phyloP scores from a whole-genome alignment of 2,329 filamentous ascomycete species.

The Pseudodiploospora longispora region DNA sequence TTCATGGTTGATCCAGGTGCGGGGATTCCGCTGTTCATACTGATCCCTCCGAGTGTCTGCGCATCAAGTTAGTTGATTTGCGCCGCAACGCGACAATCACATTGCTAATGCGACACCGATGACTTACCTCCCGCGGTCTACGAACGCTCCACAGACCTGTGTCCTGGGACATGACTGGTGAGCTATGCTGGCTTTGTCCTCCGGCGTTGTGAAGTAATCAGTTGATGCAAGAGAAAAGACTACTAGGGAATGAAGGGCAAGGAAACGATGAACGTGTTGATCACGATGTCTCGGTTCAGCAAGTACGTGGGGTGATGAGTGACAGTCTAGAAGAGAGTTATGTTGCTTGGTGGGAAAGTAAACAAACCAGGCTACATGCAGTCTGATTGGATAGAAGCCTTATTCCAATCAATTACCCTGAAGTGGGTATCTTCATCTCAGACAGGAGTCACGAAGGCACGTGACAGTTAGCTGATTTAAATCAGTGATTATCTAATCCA shows the following conservation, averaged over 20 bases:
- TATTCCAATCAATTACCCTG: too few relatives aligned
- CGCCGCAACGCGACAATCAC: slow-evolving; percentile 11
- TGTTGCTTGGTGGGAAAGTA: slow-evolving; percentile 35
- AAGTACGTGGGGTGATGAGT: too few relatives aligned
- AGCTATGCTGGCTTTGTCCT: too few relatives aligned
- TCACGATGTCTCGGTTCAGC: too few relatives aligned
- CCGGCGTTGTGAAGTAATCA: too few relatives aligned
- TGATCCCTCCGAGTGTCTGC: slow-evolving; percentile 80
- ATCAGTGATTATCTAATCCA: too few relatives aligned
- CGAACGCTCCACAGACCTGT: slow-evolving; percentile 84
- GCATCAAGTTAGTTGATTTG: slow-evolving; percentile 12
- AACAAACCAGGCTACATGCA: slow-evolving; percentile 25
- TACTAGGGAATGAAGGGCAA: too few relatives aligned
- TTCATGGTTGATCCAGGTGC: slow-evolving; percentile 92
- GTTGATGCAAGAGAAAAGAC: too few relatives aligned
- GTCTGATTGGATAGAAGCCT: slow-evolving; percentile 18
- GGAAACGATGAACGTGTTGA: too few relatives aligned
- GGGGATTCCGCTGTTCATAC: slow-evolving; percentile 75
- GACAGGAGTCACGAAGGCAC: slow-evolving; percentile 10
- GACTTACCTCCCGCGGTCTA: slow-evolving; percentile 75
- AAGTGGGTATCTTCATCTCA: not conserved
- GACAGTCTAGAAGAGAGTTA: too few relatives aligned
- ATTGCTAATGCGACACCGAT: not conserved
- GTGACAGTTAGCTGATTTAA: slow-evolving; percentile 11
- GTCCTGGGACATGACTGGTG: slow-evolving; percentile 70